phyloP scores from a whole-genome alignment of 305 asterid species.

The Stenogyne calaminthoides region DNA sequence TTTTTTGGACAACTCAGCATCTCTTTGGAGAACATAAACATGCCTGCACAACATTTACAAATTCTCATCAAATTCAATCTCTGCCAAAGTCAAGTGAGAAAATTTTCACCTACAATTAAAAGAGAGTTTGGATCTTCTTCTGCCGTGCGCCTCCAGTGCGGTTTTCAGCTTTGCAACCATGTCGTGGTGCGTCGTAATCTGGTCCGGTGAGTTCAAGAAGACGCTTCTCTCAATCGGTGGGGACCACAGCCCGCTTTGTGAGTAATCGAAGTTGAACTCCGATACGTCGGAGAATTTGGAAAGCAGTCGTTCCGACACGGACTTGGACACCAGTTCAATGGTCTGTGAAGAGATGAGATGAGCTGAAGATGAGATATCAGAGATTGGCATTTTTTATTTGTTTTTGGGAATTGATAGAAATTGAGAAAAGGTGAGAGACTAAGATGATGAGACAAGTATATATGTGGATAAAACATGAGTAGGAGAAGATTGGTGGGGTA shows the following conservation, averaged over 20 bases:
- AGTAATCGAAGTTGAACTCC: constrained; percentile 69
- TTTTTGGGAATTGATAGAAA: neutral
- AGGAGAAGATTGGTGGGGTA: constrained; percentile 21
- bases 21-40: constrained; percentile 85
- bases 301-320: constrained; percentile 66
- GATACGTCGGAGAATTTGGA: constrained; percentile 65
- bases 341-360: constrained; percentile 28
- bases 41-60: constrained; percentile 53
- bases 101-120: constrained; percentile 43
- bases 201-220: constrained; percentile 55
- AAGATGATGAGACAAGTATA: neutral
- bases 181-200: constrained; percentile 45
- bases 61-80: neutral
- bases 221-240: constrained; percentile 67
- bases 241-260: constrained; percentile 81
- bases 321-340: constrained; percentile 70
- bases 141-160: constrained; percentile 45
- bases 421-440: neutral
- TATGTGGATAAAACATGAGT: neutral
- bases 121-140: constrained; percentile 41
- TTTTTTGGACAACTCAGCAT: constrained; percentile 28
- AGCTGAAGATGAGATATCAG: constrained; percentile 44
- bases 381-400: constrained; percentile 39
- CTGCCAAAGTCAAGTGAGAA: neutral
- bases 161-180: constrained; percentile 53